Evolutionary conservation across 2,329 filamentous ascomycete species (phyloP).

Genomic region (Aspergillus ibericus): DNA sequence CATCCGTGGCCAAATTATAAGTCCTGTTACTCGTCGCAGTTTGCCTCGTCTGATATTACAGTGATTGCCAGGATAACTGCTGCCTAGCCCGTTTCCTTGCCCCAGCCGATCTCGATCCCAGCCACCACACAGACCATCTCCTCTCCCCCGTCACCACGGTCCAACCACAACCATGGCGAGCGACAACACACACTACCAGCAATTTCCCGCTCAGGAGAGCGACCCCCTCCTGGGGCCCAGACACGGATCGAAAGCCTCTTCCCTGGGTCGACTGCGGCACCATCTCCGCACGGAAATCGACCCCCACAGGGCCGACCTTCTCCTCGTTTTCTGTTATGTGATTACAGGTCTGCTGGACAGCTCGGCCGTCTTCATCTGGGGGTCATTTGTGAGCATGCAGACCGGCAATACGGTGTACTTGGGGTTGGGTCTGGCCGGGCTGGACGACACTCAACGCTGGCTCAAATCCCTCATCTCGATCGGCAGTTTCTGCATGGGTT

Average conservation of each 20-base stretch:
- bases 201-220: conserved; percentile 5
- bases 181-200: neutral
- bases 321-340: conserved; percentile 71
- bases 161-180: neutral
- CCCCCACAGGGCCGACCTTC: conserved; percentile 64
- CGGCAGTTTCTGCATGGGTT: conserved; percentile 68
- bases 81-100: neutral
- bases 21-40: neutral
- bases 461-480: conserved; percentile 72
- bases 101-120: neutral
- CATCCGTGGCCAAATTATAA: neutral
- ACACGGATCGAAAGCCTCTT: conserved; percentile 9
- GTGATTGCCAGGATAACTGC: neutral
- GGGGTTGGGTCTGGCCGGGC: conserved; percentile 64
- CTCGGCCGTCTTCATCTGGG: conserved; percentile 73
- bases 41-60: neutral
- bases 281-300: conserved; percentile 50
- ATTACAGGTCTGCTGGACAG: conserved; percentile 78
- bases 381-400: conserved; percentile 81
- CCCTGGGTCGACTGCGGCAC: neutral
- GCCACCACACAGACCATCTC: too few species aligned
- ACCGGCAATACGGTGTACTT: conserved; percentile 83
- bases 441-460: conserved; percentile 61
- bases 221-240: conserved; percentile 1
- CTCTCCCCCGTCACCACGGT: neutral